phyloP scores from a whole-genome alignment of 1,139 yeast species.

The Trichomonascaceae sp. region DNA sequence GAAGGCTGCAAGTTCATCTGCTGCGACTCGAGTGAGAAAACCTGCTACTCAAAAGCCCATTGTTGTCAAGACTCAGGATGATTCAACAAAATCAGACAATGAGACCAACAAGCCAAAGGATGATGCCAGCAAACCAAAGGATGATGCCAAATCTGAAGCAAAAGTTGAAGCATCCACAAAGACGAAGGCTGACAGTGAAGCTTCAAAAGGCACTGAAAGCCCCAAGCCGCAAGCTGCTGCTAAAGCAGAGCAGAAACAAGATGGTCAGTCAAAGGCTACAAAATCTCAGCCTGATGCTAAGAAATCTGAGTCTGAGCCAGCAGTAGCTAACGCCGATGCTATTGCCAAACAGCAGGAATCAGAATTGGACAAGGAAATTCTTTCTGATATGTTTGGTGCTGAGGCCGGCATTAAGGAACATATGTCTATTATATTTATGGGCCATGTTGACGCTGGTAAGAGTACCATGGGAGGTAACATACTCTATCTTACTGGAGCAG shows the following conservation, averaged over 20 bases:
- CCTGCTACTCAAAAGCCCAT: neutral
- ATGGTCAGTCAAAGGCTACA: slow-evolving; percentile 13
- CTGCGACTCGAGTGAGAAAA: slow-evolving; percentile 10
- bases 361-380: slow-evolving; percentile 79
- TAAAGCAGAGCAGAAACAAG: slow-evolving; percentile 19
- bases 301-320: slow-evolving; percentile 20
- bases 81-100: neutral
- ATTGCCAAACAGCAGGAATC: slow-evolving; percentile 73
- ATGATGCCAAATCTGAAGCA: slow-evolving; percentile 11
- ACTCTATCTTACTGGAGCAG: slow-evolving; percentile 88
- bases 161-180: slow-evolving; percentile 29
- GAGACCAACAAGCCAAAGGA: slow-evolving; percentile 15
- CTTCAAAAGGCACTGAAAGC: slow-evolving; percentile 23
- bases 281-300: slow-evolving; percentile 10
- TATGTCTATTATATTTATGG: slow-evolving; percentile 95
- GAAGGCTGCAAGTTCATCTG: slow-evolving; percentile 27
- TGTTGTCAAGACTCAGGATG: slow-evolving; percentile 1
- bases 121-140: slow-evolving; percentile 13
- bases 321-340: slow-evolving; percentile 39
- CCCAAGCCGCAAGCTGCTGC: slow-evolving; percentile 24
- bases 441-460: slow-evolving; percentile 99
- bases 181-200: slow-evolving; percentile 35
- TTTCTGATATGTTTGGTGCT: slow-evolving; percentile 90
- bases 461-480: slow-evolving; percentile 99
- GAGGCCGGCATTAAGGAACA: slow-evolving; percentile 61